Evolutionary conservation across 2,329 filamentous ascomycete species (phyloP), one percentile per base, ranked within the genome.

Genomic region (Sporothrix dimorphospora): DNA sequence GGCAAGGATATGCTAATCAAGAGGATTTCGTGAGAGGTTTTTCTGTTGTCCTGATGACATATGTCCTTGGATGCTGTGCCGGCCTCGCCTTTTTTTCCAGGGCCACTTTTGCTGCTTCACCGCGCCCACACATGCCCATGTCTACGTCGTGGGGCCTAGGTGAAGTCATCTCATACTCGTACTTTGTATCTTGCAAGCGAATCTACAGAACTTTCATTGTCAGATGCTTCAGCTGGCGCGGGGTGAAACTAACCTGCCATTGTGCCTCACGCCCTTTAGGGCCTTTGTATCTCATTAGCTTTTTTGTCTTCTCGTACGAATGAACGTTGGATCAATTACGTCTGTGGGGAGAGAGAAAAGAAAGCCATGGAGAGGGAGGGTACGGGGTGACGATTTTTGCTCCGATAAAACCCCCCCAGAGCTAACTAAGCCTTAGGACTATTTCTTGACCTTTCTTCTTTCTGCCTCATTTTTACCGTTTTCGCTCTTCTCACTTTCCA

Each of bases 351-450:
- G 51, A 53, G 5, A 16, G 3, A 27, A 2, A 61, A 16, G 24
- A 61, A 61, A 61, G 27, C 11, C 40, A 40, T 63, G 59, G 38
- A 27, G 38, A 24, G 24, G 59, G 59, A 65, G n/a, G 55, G 55
- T 40, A 61, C 16, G 19, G 55, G 8, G 16, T 40, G 19, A 38
- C 55, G 3, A 11, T 61, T 21, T 61, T 57, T 19, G 19, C 55
- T 61, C 55, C 30, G 55, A 38, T 40, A 38, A 40, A 61, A 16
- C 55, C 19, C 30, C 30, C 1, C 55, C 55, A 59, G 11, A 34
- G 19, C 55, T 61, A 38, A 61, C 55, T 45, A 65, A 42, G 59
- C 38, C 21, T 19, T 61, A 19, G 19, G n/a, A 8, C 19, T 38
- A 0, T 45, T 27, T 42, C n/a, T 42, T n/a, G 21, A 21, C 55